phyloP scores from a whole-genome alignment of 1,284 basidiomycete genomes.

The Veloboletus limbatus region DNA sequence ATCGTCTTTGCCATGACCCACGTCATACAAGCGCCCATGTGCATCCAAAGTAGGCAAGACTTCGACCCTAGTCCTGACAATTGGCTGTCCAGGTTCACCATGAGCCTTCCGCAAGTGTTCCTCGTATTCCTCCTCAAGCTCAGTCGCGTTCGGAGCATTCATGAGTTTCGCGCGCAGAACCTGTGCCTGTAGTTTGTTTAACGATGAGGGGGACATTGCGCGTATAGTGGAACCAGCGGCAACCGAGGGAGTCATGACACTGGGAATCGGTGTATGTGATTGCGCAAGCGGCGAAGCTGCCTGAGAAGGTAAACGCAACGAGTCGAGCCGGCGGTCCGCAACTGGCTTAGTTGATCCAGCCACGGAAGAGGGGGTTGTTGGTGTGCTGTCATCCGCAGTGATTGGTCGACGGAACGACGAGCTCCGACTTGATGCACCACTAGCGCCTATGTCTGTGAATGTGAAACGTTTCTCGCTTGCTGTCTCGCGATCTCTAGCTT shows the following conservation, averaged over 20 bases:
- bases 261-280: constrained; percentile 80
- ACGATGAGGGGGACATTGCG: constrained; percentile 66
- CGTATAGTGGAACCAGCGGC: constrained; percentile 39
- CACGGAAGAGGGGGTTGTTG: constrained; percentile 57
- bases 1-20: constrained; percentile 70
- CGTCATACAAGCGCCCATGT: constrained; percentile 85
- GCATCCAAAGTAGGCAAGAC: constrained; percentile 91
- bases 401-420: constrained; percentile 71
- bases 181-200: constrained; percentile 93
- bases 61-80: constrained; percentile 64
- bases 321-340: constrained; percentile 51
- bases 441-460: constrained; percentile 63
- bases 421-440: constrained; percentile 72
- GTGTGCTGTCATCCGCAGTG: constrained; percentile 48
- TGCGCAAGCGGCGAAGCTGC: constrained; percentile 48
- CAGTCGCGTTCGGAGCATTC: constrained; percentile 67
- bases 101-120: constrained; percentile 52
- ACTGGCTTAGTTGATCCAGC: constrained; percentile 35
- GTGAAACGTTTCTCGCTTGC: constrained; percentile 58
- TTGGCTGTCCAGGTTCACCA: constrained; percentile 42
- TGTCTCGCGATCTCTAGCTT: constrained; percentile 35
- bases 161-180: constrained; percentile 90
- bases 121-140: constrained; percentile 85
- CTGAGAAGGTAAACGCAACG: constrained; percentile 53
- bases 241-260: constrained; percentile 77